Evolutionary conservation across 805 yeast genomes (phyloP).

Genomic region (Myxozyma monticola): DNA sequence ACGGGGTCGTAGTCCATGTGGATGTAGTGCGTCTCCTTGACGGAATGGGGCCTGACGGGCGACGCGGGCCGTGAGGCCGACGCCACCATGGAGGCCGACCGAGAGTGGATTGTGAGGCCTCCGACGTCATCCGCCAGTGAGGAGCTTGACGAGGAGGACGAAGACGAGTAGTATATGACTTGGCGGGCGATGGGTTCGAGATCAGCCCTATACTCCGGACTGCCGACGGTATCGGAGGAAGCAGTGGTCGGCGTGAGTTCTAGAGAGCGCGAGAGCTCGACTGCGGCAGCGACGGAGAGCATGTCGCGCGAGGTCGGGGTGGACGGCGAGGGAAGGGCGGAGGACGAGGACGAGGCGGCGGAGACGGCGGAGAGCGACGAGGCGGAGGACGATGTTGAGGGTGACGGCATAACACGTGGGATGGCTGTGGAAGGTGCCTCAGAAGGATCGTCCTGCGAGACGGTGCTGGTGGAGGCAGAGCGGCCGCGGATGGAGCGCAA

Average conservation of each 20-base stretch:
- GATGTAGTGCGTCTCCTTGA: constrained; percentile 81
- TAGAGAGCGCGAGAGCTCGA: not conserved
- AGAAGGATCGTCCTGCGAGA: not conserved
- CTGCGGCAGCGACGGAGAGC: not conserved
- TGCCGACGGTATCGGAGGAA: not conserved
- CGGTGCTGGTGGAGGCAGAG: not conserved
- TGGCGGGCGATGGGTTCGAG: constrained; percentile 12
- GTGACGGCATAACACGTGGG: constrained; percentile 9
- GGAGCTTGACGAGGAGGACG: constrained; percentile 10
- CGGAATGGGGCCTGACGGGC: constrained; percentile 38
- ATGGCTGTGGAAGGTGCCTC: not conserved
- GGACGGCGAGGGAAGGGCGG: not conserved
- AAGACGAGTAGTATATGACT: constrained; percentile 18
- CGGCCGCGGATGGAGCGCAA: constrained; percentile 23
- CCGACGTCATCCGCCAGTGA: constrained; percentile 3
- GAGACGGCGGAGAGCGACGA: constrained; percentile 1
- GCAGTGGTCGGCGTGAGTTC: not conserved
- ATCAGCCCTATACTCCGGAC: not conserved
- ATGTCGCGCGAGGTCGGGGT: constrained; percentile 3
- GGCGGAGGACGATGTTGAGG: constrained; percentile 2
- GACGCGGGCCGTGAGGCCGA: constrained; percentile 10
- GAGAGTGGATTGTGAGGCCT: constrained; percentile 21
- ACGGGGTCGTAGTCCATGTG: constrained; percentile 86
- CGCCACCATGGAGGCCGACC: constrained; percentile 6
- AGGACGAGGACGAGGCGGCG: not conserved